A percentile compares a stretch with the other conserved stretches of the same genome.
phyloP scores from a whole-genome alignment of 1,284 basidiomycete genomes.

The Neonothopanus nambi region DNA sequence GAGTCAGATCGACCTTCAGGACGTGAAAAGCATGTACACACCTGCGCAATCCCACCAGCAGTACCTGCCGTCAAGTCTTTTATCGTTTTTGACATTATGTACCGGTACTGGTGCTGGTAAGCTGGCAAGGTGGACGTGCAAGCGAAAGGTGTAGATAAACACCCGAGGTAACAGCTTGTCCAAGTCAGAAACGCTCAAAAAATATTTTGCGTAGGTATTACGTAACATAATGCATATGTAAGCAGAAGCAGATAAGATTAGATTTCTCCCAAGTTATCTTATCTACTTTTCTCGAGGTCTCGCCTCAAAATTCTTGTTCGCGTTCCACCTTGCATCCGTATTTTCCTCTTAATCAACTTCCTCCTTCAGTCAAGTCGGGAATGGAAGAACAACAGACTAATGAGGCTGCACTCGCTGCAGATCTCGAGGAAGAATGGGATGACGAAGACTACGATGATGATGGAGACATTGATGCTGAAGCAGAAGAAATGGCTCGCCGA shows the following conservation, averaged over 20 bases:
- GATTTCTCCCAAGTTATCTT: no score
- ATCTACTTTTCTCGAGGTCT: no score
- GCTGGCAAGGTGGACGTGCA: not conserved
- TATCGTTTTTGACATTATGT: conserved; percentile 39
- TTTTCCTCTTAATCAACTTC: no score
- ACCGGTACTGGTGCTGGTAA: conserved; percentile 1
- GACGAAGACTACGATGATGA: conserved; percentile 10
- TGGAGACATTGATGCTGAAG: conserved; percentile 13
- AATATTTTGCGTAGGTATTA: no score
- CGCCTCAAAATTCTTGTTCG: no score
- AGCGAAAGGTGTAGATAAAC: not conserved
- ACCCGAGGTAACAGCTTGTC: no score
- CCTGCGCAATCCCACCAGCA: conserved; percentile 87
- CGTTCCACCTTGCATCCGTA: no score
- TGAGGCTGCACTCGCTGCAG: not conserved
- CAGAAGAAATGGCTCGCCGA: conserved; percentile 12
- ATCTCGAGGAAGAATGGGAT: conserved; percentile 17
- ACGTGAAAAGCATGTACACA: conserved; percentile 29
- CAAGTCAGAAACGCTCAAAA: no score
- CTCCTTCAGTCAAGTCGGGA: no score
- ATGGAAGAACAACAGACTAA: no score
- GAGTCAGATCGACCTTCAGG: conserved; percentile 13
- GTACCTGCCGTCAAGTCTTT: conserved; percentile 88
- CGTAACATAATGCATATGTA: no score
- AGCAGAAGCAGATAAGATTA: no score